Evolutionary conservation across 176 grass and related monocot genomes (phyloP).

Genomic region (Leersia perrieri): DNA sequence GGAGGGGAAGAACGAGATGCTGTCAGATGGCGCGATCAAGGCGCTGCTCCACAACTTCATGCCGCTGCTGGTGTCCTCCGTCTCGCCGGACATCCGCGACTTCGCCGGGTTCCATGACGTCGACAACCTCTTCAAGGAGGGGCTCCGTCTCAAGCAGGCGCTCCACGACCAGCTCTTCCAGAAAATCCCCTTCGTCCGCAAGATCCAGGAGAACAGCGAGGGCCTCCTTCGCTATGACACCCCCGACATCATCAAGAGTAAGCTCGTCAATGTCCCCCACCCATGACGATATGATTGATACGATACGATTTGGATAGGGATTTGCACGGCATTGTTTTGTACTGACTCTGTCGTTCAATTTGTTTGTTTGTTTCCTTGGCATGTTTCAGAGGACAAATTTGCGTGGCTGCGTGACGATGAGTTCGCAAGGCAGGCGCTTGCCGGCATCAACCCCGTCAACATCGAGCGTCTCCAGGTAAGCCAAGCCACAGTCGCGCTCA

Average conservation of each 20-base stretch:
- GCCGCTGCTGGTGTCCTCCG: constrained; percentile 60
- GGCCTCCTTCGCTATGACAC: constrained; percentile 86
- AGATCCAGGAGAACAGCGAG: constrained; percentile 79
- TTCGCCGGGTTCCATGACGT: constrained; percentile 93
- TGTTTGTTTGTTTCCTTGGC: background rate
- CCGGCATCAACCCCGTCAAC: constrained; percentile 92
- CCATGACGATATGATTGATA: constrained; percentile 10
- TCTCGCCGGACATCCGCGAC: constrained; percentile 62
- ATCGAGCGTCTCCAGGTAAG: constrained; percentile 84
- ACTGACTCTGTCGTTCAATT: constrained; percentile 16
- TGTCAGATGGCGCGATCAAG: constrained; percentile 58
- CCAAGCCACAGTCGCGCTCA: constrained; percentile 5
- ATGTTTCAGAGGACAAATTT: constrained; percentile 87
- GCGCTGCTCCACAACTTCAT: constrained; percentile 94
- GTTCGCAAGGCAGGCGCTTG: constrained; percentile 80
- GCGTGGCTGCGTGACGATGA: constrained; percentile 98
- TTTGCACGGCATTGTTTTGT: background rate
- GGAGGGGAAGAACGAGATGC: constrained; percentile 89
- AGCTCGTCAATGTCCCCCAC: constrained; percentile 4
- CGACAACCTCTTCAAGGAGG: constrained; percentile 99
- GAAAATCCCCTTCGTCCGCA: constrained; percentile 76
- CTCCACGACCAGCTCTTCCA: constrained; percentile 84
- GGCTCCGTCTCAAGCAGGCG: constrained; percentile 78
- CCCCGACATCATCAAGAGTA: constrained; percentile 89
- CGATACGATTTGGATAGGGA: background rate